Conservation (phyloP, 257 asterid genomes). For the Anisodus tanguticus region DNA sequence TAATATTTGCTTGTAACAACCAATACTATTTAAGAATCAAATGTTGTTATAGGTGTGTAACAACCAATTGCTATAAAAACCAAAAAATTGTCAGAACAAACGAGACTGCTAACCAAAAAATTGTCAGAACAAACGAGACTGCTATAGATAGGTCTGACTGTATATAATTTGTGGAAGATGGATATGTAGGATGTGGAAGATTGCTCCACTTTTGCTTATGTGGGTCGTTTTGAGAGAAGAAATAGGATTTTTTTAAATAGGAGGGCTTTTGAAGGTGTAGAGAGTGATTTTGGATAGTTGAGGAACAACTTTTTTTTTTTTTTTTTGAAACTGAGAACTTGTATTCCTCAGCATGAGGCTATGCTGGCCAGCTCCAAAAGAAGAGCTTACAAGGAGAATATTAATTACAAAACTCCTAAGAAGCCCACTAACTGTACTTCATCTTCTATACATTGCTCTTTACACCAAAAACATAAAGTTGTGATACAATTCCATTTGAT, state of each 20-base stretch:
- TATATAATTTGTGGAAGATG: constrained; percentile 5
- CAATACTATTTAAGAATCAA: not conserved
- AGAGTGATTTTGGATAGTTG: not conserved
- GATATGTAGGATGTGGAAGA: not conserved
- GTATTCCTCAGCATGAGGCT: too few relatives aligned
- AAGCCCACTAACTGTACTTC: too few relatives aligned
- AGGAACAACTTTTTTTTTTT: not conserved
- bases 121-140: not conserved
- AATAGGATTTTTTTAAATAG: not conserved
- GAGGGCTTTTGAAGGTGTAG: not conserved
- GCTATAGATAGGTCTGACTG: not conserved
- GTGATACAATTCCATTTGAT: too few relatives aligned
- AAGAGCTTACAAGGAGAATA: too few relatives aligned
- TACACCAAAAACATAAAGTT: too few relatives aligned
- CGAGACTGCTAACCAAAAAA: not conserved
- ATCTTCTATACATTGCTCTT: too few relatives aligned
- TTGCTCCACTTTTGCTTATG: not conserved
- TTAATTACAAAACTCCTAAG: too few relatives aligned
- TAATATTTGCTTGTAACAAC: not conserved
- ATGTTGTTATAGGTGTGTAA: not conserved
- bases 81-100: not conserved
- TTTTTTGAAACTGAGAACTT: too few relatives aligned
- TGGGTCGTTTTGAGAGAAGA: not conserved
- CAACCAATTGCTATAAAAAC: not conserved
- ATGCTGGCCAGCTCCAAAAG: too few relatives aligned